A percentile compares a stretch with the other conserved stretches of the same genome.
These are phyloP conservation scores for Saccharomycopsis hybrid DNA, from an alignment of 1,139 yeast genomes.

Conservation along the genomic window DNA sequence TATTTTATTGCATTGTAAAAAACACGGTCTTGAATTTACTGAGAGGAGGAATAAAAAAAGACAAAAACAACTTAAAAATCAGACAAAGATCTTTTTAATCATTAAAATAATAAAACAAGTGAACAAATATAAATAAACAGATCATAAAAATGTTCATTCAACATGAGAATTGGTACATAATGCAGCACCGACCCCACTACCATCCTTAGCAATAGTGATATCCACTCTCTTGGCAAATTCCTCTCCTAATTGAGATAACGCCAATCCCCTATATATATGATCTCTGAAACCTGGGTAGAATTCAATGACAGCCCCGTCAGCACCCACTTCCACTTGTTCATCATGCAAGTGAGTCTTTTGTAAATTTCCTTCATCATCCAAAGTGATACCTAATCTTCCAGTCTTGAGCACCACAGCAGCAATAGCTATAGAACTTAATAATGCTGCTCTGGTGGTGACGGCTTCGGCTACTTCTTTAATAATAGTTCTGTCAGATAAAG, in stretches of 20 bases:
- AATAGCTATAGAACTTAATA: slow-evolving; percentile 78
- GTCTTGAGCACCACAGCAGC: slow-evolving; percentile 68
- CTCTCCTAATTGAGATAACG: slow-evolving; percentile 60
- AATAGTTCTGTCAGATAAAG: slow-evolving; percentile 59
- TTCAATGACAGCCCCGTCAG: slow-evolving; percentile 91
- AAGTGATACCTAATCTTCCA: slow-evolving; percentile 32
- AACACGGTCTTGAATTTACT: no score
- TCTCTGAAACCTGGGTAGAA: slow-evolving; percentile 83
- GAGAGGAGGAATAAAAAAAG: no score
- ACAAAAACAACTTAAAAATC: no score
- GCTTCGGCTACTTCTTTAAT: slow-evolving; percentile 74
- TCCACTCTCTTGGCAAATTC: slow-evolving; percentile 66
- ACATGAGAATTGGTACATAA: slow-evolving; percentile 51
- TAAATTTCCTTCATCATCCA: slow-evolving; percentile 33
- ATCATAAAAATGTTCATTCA: slow-evolving; percentile 2
- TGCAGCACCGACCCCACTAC: slow-evolving; percentile 96
- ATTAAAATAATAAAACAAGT: no score
- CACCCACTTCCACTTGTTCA: slow-evolving; percentile 80
- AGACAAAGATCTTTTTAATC: no score
- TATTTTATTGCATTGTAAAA: no score
- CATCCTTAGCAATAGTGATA: slow-evolving; percentile 82
- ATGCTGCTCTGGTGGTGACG: slow-evolving; percentile 79
- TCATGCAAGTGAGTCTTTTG: slow-evolving; percentile 23
- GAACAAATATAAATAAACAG: no score
- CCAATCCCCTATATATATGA: slow-evolving; percentile 68